phyloP scores from a whole-genome alignment of 176 grass and related monocot genomes.

The Rhynchospora breviuscula region DNA sequence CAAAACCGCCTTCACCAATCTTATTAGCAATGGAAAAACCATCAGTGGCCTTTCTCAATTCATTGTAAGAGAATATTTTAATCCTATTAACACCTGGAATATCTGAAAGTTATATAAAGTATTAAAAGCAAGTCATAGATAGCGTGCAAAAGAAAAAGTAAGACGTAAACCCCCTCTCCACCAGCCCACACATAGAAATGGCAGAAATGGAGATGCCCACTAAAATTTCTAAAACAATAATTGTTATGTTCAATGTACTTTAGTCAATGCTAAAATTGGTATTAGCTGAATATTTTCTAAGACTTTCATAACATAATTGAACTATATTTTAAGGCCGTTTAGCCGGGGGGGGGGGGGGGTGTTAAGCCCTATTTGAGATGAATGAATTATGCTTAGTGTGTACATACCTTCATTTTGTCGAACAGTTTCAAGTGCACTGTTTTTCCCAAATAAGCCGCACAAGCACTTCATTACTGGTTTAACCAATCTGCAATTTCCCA shows the following conservation, averaged over 20 bases:
- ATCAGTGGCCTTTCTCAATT: slow-evolving; percentile 66
- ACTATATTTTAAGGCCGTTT: background rate
- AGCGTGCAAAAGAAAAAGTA: background rate
- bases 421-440: slow-evolving; percentile 19
- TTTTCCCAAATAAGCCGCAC: slow-evolving; percentile 22
- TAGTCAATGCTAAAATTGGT: background rate
- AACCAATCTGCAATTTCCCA: background rate
- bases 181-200: background rate
- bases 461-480: slow-evolving; percentile 25
- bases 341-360: too few relatives aligned
- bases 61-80: slow-evolving; percentile 61
- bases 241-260: background rate
- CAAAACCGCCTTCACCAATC: slow-evolving; percentile 76
- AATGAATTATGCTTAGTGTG: background rate
- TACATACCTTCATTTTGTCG: slow-evolving; percentile 21
- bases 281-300: background rate
- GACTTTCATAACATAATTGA: background rate
- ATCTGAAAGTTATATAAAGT: slow-evolving; percentile 25
- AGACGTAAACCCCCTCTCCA: background rate
- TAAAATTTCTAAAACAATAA: background rate
- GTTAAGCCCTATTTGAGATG: background rate
- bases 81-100: slow-evolving; percentile 39
- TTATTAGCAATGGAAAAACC: slow-evolving; percentile 70
- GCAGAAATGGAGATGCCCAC: background rate
- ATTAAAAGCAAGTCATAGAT: slow-evolving; percentile 6